Conservation (phyloP, 2,329 filamentous ascomycete genomes). For the Rhinocladiella similis region DNA sequence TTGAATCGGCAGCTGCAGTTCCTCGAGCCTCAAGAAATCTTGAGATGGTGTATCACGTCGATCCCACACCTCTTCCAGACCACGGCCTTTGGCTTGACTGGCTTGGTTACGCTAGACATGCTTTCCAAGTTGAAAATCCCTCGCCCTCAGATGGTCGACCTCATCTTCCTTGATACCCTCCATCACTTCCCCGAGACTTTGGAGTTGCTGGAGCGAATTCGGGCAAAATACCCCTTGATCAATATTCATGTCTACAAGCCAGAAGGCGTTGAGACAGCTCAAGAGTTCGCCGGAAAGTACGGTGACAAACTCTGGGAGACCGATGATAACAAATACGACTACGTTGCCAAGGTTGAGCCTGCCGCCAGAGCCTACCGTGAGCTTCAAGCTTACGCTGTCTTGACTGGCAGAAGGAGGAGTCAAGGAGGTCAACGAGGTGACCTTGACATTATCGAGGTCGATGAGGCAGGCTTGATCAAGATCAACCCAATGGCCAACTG, state of each 20-base stretch:
- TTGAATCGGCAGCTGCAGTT: slow-evolving; percentile 86
- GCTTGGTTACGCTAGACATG: slow-evolving; percentile 78
- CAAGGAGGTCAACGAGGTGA: slow-evolving; percentile 91
- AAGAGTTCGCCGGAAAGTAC: slow-evolving; percentile 79
- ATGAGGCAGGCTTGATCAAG: slow-evolving; percentile 90
- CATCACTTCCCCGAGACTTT: slow-evolving; percentile 81
- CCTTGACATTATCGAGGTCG: slow-evolving; percentile 88
- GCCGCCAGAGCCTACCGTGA: slow-evolving; percentile 87
- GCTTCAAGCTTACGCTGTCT: slow-evolving; percentile 81
- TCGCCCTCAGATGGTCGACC: slow-evolving; percentile 50
- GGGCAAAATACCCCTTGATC: slow-evolving; percentile 72
- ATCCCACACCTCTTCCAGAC: slow-evolving; percentile 88
- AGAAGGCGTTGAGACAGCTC: slow-evolving; percentile 67
- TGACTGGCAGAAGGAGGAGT: slow-evolving; percentile 87
- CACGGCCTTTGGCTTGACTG: slow-evolving; percentile 78
- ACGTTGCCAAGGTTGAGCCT: slow-evolving; percentile 95
- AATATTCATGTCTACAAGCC: slow-evolving; percentile 90
- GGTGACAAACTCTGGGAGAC: slow-evolving; percentile 82
- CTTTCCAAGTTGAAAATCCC: slow-evolving; percentile 52
- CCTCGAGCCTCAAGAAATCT: slow-evolving; percentile 84
- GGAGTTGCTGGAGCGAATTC: slow-evolving; percentile 71
- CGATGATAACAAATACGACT: slow-evolving; percentile 90
- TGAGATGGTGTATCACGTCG: slow-evolving; percentile 87
- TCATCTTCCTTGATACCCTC: slow-evolving; percentile 78
- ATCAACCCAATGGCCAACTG: slow-evolving; percentile 96